A percentile compares a stretch with the other conserved stretches of the same genome.
Evolutionary conservation across 768 basidiomycete genomes (phyloP).

Genomic region (Rhizopogon rudus): DNA sequence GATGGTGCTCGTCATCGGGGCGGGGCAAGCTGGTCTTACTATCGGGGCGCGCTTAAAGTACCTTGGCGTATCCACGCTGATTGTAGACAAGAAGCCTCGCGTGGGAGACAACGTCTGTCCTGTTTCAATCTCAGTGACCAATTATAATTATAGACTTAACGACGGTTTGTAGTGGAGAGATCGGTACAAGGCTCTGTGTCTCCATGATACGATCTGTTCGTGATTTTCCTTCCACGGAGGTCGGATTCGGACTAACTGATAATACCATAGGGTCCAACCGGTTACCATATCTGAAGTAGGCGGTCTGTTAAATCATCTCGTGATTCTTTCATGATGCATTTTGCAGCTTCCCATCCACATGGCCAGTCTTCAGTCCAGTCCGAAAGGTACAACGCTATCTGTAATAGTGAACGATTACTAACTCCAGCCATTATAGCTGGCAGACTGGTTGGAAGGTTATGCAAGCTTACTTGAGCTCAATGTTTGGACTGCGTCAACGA

Average conservation of each 20-base stretch:
- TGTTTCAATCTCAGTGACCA: too few species aligned
- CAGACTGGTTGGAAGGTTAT: constrained; percentile 62
- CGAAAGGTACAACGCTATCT: constrained; percentile 31
- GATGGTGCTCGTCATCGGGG: constrained; percentile 60
- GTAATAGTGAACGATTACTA: not conserved
- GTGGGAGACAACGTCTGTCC: constrained; percentile 41
- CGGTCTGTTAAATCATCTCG: not conserved
- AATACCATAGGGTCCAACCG: too few species aligned
- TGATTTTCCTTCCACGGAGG: too few species aligned
- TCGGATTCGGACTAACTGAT: too few species aligned
- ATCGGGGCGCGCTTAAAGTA: constrained; percentile 62
- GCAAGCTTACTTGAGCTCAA: constrained; percentile 14
- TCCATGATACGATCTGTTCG: too few species aligned
- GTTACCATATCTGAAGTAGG: too few species aligned
- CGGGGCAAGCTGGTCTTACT: constrained; percentile 59
- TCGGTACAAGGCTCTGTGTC: too few species aligned
- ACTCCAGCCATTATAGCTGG: constrained; percentile 34
- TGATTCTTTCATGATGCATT: not conserved
- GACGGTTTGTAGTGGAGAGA: too few species aligned
- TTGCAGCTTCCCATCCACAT: constrained; percentile 46
- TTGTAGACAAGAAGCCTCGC: constrained; percentile 49
- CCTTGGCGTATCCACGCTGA: constrained; percentile 49
- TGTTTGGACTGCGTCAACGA: too few species aligned
- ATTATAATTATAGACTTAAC: too few species aligned
- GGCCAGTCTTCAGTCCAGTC: constrained; percentile 50